Conservation (phyloP, 169 alveolate species). For the Plasmodium gallinaceum region DNA sequence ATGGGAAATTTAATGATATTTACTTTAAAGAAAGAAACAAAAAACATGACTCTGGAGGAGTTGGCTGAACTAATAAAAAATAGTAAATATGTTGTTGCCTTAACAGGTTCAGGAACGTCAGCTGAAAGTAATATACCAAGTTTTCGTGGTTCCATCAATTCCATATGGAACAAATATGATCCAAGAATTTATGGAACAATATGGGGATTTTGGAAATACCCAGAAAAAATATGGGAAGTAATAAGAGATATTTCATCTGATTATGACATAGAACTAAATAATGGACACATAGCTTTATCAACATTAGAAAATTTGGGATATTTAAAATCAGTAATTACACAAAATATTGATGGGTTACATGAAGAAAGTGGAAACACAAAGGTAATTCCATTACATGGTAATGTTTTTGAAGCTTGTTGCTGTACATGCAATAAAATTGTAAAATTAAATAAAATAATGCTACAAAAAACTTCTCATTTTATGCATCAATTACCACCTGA, state of each 20-base stretch:
- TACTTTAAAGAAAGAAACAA: conserved; percentile 17
- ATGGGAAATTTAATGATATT: conserved; percentile 62
- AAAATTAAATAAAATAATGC: conserved; percentile 48
- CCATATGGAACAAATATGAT: conserved; percentile 65
- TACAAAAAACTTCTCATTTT: conserved; percentile 65
- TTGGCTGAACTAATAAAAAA: conserved; percentile 33
- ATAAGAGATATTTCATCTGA: conserved; percentile 62
- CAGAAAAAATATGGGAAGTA: conserved; percentile 73
- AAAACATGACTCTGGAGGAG: conserved; percentile 56
- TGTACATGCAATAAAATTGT: conserved; percentile 54
- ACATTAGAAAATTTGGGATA: conserved; percentile 58
- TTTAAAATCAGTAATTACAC: conserved; percentile 65
- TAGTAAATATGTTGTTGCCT: conserved; percentile 51
- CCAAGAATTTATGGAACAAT: conserved; percentile 70
- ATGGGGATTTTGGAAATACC: conserved; percentile 72
- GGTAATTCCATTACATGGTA: conserved; percentile 66
- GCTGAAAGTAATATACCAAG: conserved; percentile 72
- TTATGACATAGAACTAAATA: conserved; percentile 50
- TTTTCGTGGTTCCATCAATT: conserved; percentile 39
- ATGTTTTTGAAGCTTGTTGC: conserved; percentile 58
- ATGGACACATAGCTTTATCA: conserved; percentile 54
- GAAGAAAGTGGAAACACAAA: conserved; percentile 69
- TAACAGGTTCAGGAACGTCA: conserved; percentile 73
- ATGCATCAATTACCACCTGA: conserved; percentile 75
- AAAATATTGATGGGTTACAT: conserved; percentile 64